phyloP scores from a whole-genome alignment of 139 green algal genomes.

The Chlamydomonas sp. region DNA sequence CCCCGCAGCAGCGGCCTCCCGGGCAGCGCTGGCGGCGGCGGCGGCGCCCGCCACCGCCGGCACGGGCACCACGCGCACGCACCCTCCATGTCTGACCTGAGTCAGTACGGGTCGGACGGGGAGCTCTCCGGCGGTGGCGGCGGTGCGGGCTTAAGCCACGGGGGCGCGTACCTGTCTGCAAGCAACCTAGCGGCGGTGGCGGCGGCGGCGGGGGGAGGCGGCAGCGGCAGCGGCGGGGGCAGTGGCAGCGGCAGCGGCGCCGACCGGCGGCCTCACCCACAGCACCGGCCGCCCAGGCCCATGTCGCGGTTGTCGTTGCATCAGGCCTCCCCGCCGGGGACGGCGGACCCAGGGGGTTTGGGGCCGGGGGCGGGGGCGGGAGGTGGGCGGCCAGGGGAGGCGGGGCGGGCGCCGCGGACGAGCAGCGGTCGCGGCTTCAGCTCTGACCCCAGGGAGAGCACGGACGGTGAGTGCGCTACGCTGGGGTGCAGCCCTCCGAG shows the following conservation, averaged over 20 bases:
- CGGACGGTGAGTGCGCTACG: no score
- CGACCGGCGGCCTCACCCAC: no score
- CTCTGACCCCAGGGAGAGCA: no score
- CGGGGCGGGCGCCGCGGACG: background rate
- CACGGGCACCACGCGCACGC: no score
- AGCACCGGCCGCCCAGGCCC: background rate
- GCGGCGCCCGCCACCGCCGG: background rate
- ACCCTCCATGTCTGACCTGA: no score
- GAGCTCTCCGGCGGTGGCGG: background rate
- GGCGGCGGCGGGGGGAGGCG: no score
- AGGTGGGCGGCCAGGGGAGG: background rate
- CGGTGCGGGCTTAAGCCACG: background rate
- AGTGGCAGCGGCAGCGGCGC: background rate
- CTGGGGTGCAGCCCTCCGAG: no score
- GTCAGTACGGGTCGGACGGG: no score
- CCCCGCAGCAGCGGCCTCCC: background rate
- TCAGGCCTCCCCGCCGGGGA: background rate
- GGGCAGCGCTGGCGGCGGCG: background rate
- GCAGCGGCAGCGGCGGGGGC: no score
- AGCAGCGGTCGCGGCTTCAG: no score
- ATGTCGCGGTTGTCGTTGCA: constrained; percentile 2
- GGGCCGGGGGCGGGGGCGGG: background rate
- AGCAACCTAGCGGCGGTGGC: no score
- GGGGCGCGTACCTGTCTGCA: no score
- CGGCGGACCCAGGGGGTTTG: background rate